Evolutionary conservation across 768 basidiomycete genomes (phyloP).

Genomic region (Xerocomellus chrysenteron): DNA sequence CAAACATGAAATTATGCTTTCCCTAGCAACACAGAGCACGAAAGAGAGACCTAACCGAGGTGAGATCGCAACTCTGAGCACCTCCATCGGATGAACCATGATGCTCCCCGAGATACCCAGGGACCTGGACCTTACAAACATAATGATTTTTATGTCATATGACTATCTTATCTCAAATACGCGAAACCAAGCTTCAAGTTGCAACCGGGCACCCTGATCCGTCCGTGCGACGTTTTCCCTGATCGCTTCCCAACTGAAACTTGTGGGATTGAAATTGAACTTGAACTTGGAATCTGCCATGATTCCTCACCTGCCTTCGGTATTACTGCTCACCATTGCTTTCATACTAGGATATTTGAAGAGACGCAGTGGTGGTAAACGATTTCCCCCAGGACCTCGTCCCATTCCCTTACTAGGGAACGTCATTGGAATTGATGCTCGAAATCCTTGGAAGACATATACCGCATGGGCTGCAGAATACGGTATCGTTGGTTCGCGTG

Average conservation of each 20-base stretch:
- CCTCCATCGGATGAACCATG: too few species aligned
- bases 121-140: too few species aligned
- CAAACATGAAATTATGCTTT: neutral
- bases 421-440: neutral
- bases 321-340: neutral
- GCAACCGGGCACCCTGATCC: too few species aligned
- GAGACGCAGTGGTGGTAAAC: neutral
- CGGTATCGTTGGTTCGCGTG: neutral
- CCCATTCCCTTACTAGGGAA: conserved; percentile 11
- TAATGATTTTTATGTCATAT: too few species aligned
- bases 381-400: conserved; percentile 5
- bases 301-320: neutral
- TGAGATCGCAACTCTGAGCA: neutral
- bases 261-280: neutral
- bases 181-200: too few species aligned
- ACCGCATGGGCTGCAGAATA: conserved; percentile 8
- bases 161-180: too few species aligned
- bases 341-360: neutral
- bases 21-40: neutral
- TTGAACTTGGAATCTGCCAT: neutral
- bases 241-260: neutral
- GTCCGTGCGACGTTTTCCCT: too few species aligned
- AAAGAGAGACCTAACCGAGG: neutral
- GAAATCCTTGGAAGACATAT: conserved; percentile 12
- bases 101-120: neutral